These are phyloP conservation scores for Crithidia sp. DNA, from an alignment of 208 protist genomes.

Conservation along the genomic window DNA sequence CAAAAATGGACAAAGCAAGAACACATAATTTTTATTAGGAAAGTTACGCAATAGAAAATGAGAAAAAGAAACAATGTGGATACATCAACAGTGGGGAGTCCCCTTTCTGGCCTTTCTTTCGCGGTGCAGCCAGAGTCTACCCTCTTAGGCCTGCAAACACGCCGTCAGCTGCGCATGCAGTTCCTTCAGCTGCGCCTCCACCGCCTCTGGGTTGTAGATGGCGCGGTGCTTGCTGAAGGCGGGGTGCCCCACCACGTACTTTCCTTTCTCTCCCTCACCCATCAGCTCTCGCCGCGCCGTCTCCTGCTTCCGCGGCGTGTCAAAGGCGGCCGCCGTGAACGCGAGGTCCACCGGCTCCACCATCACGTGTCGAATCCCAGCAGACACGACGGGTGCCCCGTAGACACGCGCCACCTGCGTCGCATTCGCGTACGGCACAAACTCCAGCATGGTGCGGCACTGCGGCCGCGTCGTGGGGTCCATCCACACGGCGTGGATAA, in stretches of 20 bases:
- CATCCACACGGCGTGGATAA: slow-evolving; percentile 56
- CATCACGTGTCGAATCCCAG: slow-evolving; percentile 28
- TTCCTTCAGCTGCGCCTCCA: slow-evolving; percentile 22
- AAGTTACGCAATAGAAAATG: too few relatives aligned
- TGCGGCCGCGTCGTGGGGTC: slow-evolving; percentile 26
- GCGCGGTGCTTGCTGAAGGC: slow-evolving; percentile 34
- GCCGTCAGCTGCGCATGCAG: slow-evolving; percentile 20
- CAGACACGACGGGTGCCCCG: slow-evolving; percentile 8
- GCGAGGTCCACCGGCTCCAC: slow-evolving; percentile 36
- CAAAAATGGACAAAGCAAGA: too few relatives aligned
- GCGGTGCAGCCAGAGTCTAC: too few relatives aligned
- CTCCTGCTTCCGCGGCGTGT: slow-evolving; percentile 17
- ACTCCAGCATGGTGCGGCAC: slow-evolving; percentile 45
- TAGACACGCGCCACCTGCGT: slow-evolving; percentile 31
- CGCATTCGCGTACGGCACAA: slow-evolving; percentile 44
- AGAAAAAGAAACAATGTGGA: too few relatives aligned
- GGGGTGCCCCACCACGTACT: slow-evolving; percentile 16
- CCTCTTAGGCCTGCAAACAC: slow-evolving; percentile 16
- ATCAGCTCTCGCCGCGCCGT: slow-evolving; percentile 31
- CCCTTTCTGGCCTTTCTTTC: too few relatives aligned
- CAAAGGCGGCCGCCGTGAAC: slow-evolving; percentile 12
- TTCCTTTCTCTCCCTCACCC: slow-evolving; percentile 13
- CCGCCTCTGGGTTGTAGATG: slow-evolving; percentile 18
- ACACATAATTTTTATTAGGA: too few relatives aligned
- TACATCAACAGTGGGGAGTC: too few relatives aligned